These are phyloP conservation scores for Sporothrix dimorphospora DNA, from an alignment of 2,329 filamentous ascomycete species.

Conservation along the genomic window DNA sequence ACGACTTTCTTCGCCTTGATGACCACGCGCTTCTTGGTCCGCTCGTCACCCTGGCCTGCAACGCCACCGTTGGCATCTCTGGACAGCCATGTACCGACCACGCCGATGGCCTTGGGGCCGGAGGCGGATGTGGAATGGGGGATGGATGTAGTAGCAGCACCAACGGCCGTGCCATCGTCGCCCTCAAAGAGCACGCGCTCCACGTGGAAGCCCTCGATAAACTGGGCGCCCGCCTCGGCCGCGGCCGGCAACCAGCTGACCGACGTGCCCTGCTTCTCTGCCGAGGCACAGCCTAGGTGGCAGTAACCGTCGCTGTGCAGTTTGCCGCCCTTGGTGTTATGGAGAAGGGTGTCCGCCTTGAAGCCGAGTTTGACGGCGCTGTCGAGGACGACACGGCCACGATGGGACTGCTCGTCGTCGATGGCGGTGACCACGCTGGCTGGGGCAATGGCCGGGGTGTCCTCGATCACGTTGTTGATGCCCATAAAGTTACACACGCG, in stretches of 20 bases:
- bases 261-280: conserved; percentile 77
- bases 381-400: conserved; percentile 73
- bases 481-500: conserved; percentile 80
- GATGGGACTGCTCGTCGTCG: conserved; percentile 65
- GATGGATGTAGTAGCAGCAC: background rate
- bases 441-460: conserved; percentile 41
- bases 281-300: conserved; percentile 63
- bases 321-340: conserved; percentile 71
- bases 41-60: conserved; percentile 49
- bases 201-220: conserved; percentile 80
- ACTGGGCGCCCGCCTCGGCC: conserved; percentile 72
- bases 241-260: conserved; percentile 81
- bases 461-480: conserved; percentile 65
- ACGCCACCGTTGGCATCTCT: conserved; percentile 66
- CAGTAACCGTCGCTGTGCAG: conserved; percentile 75
- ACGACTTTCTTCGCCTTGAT: conserved; percentile 82
- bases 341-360: conserved; percentile 68
- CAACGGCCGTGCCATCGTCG: conserved; percentile 39
- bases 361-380: conserved; percentile 75
- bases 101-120: conserved; percentile 59
- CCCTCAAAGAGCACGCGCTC: conserved; percentile 71
- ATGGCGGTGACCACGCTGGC: background rate
- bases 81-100: conserved; percentile 75
- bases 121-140: background rate
- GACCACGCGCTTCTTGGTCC: conserved; percentile 62